These are phyloP conservation scores for Lasiodiplodia sp. DNA, from an alignment of 2,329 filamentous ascomycete genomes.

Conservation along the genomic window DNA sequence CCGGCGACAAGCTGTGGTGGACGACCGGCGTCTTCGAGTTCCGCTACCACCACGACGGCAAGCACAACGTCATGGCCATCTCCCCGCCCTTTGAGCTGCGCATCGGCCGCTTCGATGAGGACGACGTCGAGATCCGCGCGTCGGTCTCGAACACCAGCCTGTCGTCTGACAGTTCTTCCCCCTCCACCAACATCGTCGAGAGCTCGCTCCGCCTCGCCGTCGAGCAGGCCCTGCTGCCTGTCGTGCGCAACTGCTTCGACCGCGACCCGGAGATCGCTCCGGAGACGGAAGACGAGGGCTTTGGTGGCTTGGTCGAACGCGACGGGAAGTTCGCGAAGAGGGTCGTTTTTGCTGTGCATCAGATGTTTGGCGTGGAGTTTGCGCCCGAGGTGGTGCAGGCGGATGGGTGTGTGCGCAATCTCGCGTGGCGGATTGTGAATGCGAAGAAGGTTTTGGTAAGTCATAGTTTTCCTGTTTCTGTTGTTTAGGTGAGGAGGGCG, in stretches of 20 bases:
- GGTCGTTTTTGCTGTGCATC: conserved; percentile 91
- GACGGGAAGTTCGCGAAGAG: conserved; percentile 88
- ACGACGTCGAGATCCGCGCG: conserved; percentile 63
- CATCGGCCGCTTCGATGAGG: conserved; percentile 81
- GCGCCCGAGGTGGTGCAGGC: conserved; percentile 90
- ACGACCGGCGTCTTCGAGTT: conserved; percentile 96
- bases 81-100: conserved; percentile 92
- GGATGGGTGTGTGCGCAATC: conserved; percentile 86
- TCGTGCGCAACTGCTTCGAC: conserved; percentile 93
- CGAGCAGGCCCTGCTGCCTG: conserved; percentile 77
- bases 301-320: conserved; percentile 83
- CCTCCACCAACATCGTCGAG: conserved; percentile 43
- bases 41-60: conserved; percentile 92
- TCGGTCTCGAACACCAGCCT: background rate
- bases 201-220: conserved; percentile 72
- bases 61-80: conserved; percentile 92
- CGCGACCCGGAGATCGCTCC: conserved; percentile 90
- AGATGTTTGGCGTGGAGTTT: conserved; percentile 97
- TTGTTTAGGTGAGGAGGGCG: background rate
- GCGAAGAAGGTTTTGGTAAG: conserved; percentile 92
- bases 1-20: conserved; percentile 97
- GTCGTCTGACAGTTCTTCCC: too few species aligned
- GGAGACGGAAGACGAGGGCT: conserved; percentile 77
- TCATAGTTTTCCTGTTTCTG: conserved; percentile 34
- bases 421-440: conserved; percentile 94